Conservation (phyloP, 2,329 filamentous ascomycete genomes). For the Fusarium palustre region DNA sequence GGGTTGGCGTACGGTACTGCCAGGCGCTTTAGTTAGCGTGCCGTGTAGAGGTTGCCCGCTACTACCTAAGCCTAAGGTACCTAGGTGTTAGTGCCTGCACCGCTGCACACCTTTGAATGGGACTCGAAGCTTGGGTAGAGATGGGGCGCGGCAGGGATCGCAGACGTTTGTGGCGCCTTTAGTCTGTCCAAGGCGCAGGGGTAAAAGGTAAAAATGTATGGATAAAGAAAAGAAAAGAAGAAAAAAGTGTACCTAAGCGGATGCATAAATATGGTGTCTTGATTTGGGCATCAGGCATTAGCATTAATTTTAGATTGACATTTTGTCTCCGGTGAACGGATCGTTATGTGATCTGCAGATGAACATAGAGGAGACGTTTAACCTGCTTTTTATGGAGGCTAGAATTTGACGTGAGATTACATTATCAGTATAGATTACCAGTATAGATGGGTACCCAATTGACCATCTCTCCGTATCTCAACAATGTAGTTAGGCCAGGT, state of each 20-base stretch:
- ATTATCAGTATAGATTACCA: background rate
- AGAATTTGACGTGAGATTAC: background rate
- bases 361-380: conserved; percentile 4
- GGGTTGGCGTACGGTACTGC: background rate
- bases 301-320: conserved; percentile 1
- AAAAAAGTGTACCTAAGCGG: background rate
- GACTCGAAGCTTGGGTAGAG: conserved; percentile 11
- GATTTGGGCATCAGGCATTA: conserved; percentile 14
- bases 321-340: conserved; percentile 29
- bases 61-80: background rate
- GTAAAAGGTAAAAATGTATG: conserved; percentile 11
- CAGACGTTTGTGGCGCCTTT: conserved; percentile 34
- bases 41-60: background rate
- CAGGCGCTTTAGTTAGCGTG: conserved; percentile 2
- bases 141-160: conserved; percentile 15
- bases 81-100: conserved; percentile 1
- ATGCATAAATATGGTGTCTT: conserved; percentile 23
- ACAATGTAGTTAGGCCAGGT: background rate
- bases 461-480: background rate
- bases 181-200: conserved; percentile 19
- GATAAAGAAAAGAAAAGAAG: background rate
- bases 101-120: background rate
- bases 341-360: conserved; percentile 30
- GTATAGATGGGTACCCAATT: background rate
- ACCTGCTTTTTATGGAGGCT: conserved; percentile 9